Base-by-base conservation (phyloP, 2,329 filamentous ascomycete species). In the Ustulina deusta region DNA sequence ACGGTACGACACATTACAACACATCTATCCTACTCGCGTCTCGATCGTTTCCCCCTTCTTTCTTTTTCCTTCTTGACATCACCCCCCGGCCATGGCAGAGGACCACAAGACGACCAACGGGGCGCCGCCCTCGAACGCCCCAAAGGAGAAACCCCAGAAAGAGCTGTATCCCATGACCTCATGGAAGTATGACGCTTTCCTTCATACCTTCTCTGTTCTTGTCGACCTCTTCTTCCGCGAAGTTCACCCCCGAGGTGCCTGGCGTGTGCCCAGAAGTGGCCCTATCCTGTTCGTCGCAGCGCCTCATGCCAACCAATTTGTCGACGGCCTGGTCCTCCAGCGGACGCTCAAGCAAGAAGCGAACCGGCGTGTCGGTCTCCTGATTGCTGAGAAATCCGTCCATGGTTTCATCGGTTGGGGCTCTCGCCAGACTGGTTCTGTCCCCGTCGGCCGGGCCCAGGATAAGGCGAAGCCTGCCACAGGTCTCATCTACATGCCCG, bases 171-270 rank as follows among this genome's bases (percentile, higher is more conserved):
- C 89, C 60, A 91, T 92, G 89, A 89, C 88, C 75, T 86, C 88
- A 73, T 91, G 87, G 85, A 90, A 91, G 72, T 94, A 94, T 79
- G 92, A 94, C 81, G 84, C 90, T 66, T 91, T 94, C 76, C 84
- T 94, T 36, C 93, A 92, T 86, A 85, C 86, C 56, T 91, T 94
- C 78, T 92, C 91, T 48, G 88, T 98, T 71, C 85, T 98, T 60
- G 90, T 97, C 72, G 96, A 99, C 81, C 89, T 97, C 73, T 99
- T 99, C 88, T 99, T 99, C 84, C 91, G 96, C 74, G 96, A 99
- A 81, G 93, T 99, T 17, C 94, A 98, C 78, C 96, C 96, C 13
- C 89, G 96, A 72, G 94, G 94, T 73, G 93, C 94, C 70, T 99
- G 96, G 94, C 95, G 94, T 80, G 92, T 99, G 51, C 96, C 96